phyloP scores from a whole-genome alignment of 495 filamentous ascomycete genomes.

The Talaromyces borbonicus region DNA sequence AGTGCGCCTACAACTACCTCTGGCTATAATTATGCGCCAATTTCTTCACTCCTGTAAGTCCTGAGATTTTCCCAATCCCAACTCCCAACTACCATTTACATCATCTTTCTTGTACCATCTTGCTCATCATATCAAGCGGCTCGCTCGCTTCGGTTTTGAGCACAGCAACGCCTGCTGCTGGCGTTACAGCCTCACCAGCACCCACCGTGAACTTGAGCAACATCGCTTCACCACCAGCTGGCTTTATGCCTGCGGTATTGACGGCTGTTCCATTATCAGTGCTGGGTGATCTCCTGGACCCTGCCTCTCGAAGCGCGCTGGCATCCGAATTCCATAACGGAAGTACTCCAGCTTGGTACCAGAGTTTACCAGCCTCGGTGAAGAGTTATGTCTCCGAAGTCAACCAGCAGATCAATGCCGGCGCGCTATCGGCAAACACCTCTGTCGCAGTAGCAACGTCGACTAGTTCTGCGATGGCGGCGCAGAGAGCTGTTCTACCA shows the following conservation, averaged over 20 bases:
- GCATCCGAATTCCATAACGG: conserved; percentile 24
- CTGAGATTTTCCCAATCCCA: background rate
- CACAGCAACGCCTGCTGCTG: conserved; percentile 2
- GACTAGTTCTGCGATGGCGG: conserved; percentile 8
- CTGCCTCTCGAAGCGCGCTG: conserved; percentile 19
- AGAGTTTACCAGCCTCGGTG: conserved; percentile 18
- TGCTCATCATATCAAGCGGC: background rate
- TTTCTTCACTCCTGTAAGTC: conserved; percentile 1
- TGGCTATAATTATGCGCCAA: background rate
- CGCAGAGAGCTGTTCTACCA: conserved; percentile 9
- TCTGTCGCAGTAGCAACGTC: conserved; percentile 7
- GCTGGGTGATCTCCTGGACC: conserved; percentile 18
- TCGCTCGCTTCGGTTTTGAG: conserved; percentile 1
- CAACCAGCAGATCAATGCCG: conserved; percentile 17
- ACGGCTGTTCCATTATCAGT: conserved; percentile 19
- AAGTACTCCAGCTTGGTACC: conserved; percentile 23
- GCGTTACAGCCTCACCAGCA: conserved; percentile 11
- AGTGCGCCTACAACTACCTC: background rate
- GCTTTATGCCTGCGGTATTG: conserved; percentile 21
- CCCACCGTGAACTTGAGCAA: conserved; percentile 19
- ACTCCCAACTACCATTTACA: background rate
- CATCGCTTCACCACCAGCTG: conserved; percentile 20
- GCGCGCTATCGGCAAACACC: conserved; percentile 20
- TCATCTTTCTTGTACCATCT: background rate
- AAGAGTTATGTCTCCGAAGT: conserved; percentile 26